Evolutionary conservation across 1,284 basidiomycete genomes (phyloP).

Genomic region (Ceratobasidium sp.): DNA sequence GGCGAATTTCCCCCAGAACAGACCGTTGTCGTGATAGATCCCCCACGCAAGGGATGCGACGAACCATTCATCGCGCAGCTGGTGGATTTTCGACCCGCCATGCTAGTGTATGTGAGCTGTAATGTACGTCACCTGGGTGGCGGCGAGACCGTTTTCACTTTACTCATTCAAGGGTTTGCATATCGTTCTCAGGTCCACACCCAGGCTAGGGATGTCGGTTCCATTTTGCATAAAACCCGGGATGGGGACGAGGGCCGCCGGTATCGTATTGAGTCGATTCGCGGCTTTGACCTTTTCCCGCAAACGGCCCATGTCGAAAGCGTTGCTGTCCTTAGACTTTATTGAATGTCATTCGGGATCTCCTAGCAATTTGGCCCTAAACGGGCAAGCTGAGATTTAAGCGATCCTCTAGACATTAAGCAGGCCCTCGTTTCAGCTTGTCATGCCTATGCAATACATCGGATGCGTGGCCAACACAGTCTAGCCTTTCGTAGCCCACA

Average conservation of each 20-base stretch:
- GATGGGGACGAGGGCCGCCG: conserved; percentile 52
- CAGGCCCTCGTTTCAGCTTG: too few species aligned
- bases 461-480: too few species aligned
- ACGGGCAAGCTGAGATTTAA: too few species aligned
- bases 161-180: conserved; percentile 1
- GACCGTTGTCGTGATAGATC: conserved; percentile 85
- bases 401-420: too few species aligned
- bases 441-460: too few species aligned
- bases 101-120: conserved; percentile 91
- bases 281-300: conserved; percentile 92
- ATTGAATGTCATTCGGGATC: conserved; percentile 10
- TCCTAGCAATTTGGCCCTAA: too few species aligned
- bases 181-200: conserved; percentile 64
- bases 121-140: conserved; percentile 66
- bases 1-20: conserved; percentile 67
- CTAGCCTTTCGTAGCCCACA: too few species aligned
- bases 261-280: conserved; percentile 80
- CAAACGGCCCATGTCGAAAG: conserved; percentile 85
- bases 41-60: conserved; percentile 92
- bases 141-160: background rate
- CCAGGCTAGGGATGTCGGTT: conserved; percentile 85
- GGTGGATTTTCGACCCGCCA: conserved; percentile 72
- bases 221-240: conserved; percentile 64
- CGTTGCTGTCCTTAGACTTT: conserved; percentile 69
- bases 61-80: conserved; percentile 83